Evolutionary conservation across 768 basidiomycete genomes (phyloP), one percentile per base, ranked within the genome.

Genomic region (Boletus sp.): DNA sequence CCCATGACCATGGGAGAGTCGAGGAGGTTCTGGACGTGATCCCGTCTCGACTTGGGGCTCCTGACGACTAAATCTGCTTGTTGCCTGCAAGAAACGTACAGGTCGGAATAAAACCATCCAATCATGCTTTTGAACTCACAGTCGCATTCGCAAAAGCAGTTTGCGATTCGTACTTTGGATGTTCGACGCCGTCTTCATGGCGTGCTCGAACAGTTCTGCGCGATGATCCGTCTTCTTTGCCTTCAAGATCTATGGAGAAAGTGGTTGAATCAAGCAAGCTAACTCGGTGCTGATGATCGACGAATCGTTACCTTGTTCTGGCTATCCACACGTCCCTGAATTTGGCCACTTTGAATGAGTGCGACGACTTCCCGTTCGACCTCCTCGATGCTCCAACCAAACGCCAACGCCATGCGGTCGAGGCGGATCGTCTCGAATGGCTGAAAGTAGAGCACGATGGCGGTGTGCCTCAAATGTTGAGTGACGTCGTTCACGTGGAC

Each of bases 401-500:
- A 96, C 10, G 94, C 92, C 3, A 74, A 70, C 37, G 89, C 86
- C 92, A 97, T 95, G 36, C 88, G 82, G 42, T 87, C 85, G 30
- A 98, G 80, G 42, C 84, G 80, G 68, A 97, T 92, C 9, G 90
- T 84, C 29, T 89, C 80, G 71, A 94, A 98, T 0, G 95, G 95
- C 63, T 86, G 83, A 78, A 97, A 94, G 74, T 95, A 98, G 47
- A 93, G 82, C n/a, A 83, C 77, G 48, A 98, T 78, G 0, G 92
- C 87, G 57, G 84, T 85, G 62, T 88, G 85, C 40, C 84, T 85
- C 71, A 98, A 89, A 32, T 83, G 77, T 64, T 78, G 79, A 37
- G 83, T 82, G 47, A 98, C 77, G 11, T 80, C 80, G 50, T 73
- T 62, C 39, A 93, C 79, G 66, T 97, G 94, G 5, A 76, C 67